A percentile compares a stretch with the other conserved stretches of the same genome.
Evolutionary conservation across 208 protist genomes (phyloP).

Genomic region (Crithidia thermophila): DNA sequence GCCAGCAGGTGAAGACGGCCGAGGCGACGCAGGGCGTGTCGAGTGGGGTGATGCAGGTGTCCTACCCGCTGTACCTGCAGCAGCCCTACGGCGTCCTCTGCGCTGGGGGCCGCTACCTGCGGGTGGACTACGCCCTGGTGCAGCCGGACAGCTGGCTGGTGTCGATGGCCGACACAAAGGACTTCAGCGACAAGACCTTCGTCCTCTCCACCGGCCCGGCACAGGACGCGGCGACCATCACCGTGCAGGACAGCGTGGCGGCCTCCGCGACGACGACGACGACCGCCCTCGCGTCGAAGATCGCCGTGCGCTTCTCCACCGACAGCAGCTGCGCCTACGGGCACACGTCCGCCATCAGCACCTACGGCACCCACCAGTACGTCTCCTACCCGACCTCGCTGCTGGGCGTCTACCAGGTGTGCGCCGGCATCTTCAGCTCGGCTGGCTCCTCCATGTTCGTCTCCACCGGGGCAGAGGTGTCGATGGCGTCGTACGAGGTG

Average conservation of each 20-base stretch:
- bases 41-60: slow-evolving; percentile 38
- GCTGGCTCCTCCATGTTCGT: slow-evolving; percentile 41
- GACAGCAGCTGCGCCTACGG: slow-evolving; percentile 45
- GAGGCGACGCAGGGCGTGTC: slow-evolving; percentile 33
- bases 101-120: slow-evolving; percentile 44
- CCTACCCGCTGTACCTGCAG: slow-evolving; percentile 37
- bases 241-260: slow-evolving; percentile 16
- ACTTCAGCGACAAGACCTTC: slow-evolving; percentile 32
- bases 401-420: slow-evolving; percentile 41
- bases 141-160: slow-evolving; percentile 41
- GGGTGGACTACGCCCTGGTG: slow-evolving; percentile 61
- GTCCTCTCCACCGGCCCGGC: slow-evolving; percentile 35
- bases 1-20: slow-evolving; percentile 10
- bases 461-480: slow-evolving; percentile 28
- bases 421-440: slow-evolving; percentile 36
- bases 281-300: background rate
- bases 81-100: slow-evolving; percentile 55
- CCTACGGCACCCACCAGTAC: slow-evolving; percentile 25
- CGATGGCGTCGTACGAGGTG: slow-evolving; percentile 31
- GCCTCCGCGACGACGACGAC: slow-evolving; percentile 2
- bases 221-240: slow-evolving; percentile 35
- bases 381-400: slow-evolving; percentile 27
- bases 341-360: slow-evolving; percentile 25
- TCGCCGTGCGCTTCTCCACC: slow-evolving; percentile 40
- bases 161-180: slow-evolving; percentile 31